A percentile compares a stretch with the other conserved stretches of the same genome.
phyloP scores from a whole-genome alignment of 2,329 filamentous ascomycete genomes.

The Albophoma yamanashiensis region DNA sequence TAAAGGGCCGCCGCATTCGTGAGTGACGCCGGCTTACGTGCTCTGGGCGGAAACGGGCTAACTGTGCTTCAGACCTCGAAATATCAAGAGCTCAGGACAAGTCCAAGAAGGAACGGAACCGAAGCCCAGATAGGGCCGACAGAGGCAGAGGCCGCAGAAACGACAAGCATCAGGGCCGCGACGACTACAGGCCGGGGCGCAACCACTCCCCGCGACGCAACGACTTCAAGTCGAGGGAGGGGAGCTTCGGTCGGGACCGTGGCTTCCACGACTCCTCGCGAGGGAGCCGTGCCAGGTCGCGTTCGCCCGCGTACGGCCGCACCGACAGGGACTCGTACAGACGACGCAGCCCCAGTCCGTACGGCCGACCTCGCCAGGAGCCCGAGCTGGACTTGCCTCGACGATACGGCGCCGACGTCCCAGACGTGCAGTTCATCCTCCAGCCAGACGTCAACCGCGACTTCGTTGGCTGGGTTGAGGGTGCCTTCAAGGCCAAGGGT shows the following conservation, averaged over 20 bases:
- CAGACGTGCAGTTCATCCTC: conserved; percentile 81
- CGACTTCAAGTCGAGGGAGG: conserved; percentile 50
- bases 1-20: conserved; percentile 92
- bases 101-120: conserved; percentile 46
- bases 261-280: conserved; percentile 27
- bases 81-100: conserved; percentile 82
- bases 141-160: conserved; percentile 34
- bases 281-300: conserved; percentile 50
- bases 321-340: conserved; percentile 44
- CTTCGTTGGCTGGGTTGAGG: conserved; percentile 76
- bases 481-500: conserved; percentile 58
- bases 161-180: conserved; percentile 39
- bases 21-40: conserved; percentile 27
- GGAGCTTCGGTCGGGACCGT: conserved; percentile 42
- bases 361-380: conserved; percentile 34
- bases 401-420: conserved; percentile 63
- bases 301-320: conserved; percentile 46
- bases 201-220: conserved; percentile 47
- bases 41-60: conserved; percentile 19
- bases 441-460: conserved; percentile 67
- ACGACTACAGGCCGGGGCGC: conserved; percentile 55
- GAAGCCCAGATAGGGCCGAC: conserved; percentile 39
- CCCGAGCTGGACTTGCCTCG: conserved; percentile 61
- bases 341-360: conserved; percentile 61
- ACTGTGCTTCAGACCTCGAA: conserved; percentile 54